Percentiles rank a stretch among this genome's conserved stretches.
phyloP scores from a whole-genome alignment of 495 filamentous ascomycete genomes.

The Penicillium samsonianum region DNA sequence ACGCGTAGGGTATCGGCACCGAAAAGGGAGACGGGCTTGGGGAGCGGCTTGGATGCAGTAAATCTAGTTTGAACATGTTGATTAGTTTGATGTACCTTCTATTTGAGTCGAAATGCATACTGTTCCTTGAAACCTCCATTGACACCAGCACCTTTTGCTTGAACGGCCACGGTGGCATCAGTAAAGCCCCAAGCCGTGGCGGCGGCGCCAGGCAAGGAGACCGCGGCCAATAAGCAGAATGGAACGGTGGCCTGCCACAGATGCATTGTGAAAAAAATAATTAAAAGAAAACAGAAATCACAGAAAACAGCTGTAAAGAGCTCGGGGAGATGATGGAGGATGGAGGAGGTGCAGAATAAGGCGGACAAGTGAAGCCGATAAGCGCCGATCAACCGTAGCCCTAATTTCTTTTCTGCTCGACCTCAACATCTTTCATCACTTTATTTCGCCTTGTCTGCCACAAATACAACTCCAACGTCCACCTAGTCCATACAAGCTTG shows the following conservation, averaged over 20 bases:
- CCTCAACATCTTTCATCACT: slow-evolving; percentile 18
- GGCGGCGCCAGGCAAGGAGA: slow-evolving; percentile 48
- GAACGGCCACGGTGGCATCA: slow-evolving; percentile 78
- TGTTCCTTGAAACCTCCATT: slow-evolving; percentile 69
- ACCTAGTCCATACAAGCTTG: background rate
- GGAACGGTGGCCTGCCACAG: slow-evolving; percentile 43
- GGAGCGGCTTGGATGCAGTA: slow-evolving; percentile 59
- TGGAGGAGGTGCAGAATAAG: slow-evolving; percentile 33
- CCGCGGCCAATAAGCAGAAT: slow-evolving; percentile 43
- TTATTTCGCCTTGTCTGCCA: slow-evolving; percentile 8
- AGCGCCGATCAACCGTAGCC: slow-evolving; percentile 35
- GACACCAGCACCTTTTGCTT: slow-evolving; percentile 67
- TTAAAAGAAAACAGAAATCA: slow-evolving; percentile 11
- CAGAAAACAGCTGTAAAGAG: slow-evolving; percentile 12
- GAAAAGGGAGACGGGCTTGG: slow-evolving; percentile 64
- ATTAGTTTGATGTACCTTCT: slow-evolving; percentile 14
- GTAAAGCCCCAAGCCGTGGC: slow-evolving; percentile 82
- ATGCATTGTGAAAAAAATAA: slow-evolving; percentile 38
- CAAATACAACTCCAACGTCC: slow-evolving; percentile 3
- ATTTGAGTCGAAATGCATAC: slow-evolving; percentile 42
- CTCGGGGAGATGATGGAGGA: slow-evolving; percentile 7
- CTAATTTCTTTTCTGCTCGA: slow-evolving; percentile 39
- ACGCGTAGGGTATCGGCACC: slow-evolving; percentile 77
- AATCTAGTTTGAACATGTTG: slow-evolving; percentile 52
- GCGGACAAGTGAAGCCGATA: slow-evolving; percentile 33